Evolutionary conservation across 768 basidiomycete genomes (phyloP).

Genomic region (Sistotremastrum suecicum): DNA sequence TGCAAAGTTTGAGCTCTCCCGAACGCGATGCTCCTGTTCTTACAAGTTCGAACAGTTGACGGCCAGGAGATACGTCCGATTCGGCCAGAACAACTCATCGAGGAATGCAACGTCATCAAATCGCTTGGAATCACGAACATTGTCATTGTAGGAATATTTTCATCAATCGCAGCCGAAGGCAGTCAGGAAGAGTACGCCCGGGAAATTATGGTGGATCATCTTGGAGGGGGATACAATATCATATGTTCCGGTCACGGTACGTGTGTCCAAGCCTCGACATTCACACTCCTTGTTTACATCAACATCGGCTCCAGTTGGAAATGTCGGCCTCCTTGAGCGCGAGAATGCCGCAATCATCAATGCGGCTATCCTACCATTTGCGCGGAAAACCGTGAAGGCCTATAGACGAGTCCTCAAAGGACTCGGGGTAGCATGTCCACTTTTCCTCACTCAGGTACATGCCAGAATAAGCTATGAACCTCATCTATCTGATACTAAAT

Average conservation of each 20-base stretch:
- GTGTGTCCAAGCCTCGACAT: background rate
- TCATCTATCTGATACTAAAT: too few relatives aligned
- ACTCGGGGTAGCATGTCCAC: slow-evolving; percentile 31
- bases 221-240: slow-evolving; percentile 27
- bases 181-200: slow-evolving; percentile 34
- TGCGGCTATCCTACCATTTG: slow-evolving; percentile 46
- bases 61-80: slow-evolving; percentile 29
- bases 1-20: slow-evolving; percentile 18
- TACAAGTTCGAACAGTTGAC: slow-evolving; percentile 29
- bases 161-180: slow-evolving; percentile 29
- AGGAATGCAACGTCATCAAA: slow-evolving; percentile 27
- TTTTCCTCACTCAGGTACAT: slow-evolving; percentile 17
- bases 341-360: slow-evolving; percentile 61
- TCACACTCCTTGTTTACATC: background rate
- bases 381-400: slow-evolving; percentile 36
- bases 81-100: slow-evolving; percentile 28
- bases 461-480: too few relatives aligned
- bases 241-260: slow-evolving; percentile 37
- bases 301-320: slow-evolving; percentile 25
- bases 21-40: slow-evolving; percentile 14
- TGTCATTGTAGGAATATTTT: slow-evolving; percentile 34
- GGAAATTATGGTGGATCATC: slow-evolving; percentile 25
- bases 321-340: slow-evolving; percentile 45
- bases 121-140: slow-evolving; percentile 17
- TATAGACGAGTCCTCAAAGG: slow-evolving; percentile 37